A percentile compares a stretch with the other conserved stretches of the same genome.
phyloP scores from a whole-genome alignment of 2,329 filamentous ascomycete species.

The Chaetomium sp. region DNA sequence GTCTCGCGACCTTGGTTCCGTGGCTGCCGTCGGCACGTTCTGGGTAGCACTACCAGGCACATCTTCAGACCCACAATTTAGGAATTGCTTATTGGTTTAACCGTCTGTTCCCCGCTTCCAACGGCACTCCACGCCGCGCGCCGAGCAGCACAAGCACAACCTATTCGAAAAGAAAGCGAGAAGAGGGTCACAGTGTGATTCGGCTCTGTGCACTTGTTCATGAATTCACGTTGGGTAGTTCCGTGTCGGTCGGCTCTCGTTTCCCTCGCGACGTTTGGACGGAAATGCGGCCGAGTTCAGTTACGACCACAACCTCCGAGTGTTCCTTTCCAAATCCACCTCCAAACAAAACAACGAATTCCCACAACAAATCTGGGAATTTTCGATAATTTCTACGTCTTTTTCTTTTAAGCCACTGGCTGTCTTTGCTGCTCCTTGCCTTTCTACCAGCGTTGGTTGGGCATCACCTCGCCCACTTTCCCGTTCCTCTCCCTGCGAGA shows the following conservation, averaged over 20 bases:
- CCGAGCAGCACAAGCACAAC: conserved; percentile 17
- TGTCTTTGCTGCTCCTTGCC: neutral
- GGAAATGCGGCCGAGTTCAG: neutral
- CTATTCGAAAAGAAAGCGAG: conserved; percentile 13
- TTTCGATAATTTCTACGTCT: neutral
- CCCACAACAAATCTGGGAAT: neutral
- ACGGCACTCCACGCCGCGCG: conserved; percentile 28
- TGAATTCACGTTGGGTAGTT: neutral
- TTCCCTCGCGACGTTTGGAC: neutral
- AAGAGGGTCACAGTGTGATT: conserved; percentile 19
- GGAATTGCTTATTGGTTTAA: conserved; percentile 28
- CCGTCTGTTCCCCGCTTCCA: conserved; percentile 27
- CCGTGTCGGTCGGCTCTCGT: conserved; percentile 7
- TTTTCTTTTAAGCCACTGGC: neutral
- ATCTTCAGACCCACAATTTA: conserved; percentile 17
- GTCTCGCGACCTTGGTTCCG: conserved; percentile 24
- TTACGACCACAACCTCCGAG: neutral
- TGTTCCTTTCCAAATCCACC: neutral
- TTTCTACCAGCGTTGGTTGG: neutral
- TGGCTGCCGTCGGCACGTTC: conserved; percentile 24
- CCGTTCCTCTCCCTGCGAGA: neutral
- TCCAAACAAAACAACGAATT: neutral
- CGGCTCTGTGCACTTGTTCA: conserved; percentile 1
- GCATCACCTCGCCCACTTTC: conserved; percentile 3
- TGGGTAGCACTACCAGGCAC: conserved; percentile 23